Evolutionary conservation across 2,329 filamentous ascomycete species (phyloP).

Genomic region (Pyrenochaeta sp.): DNA sequence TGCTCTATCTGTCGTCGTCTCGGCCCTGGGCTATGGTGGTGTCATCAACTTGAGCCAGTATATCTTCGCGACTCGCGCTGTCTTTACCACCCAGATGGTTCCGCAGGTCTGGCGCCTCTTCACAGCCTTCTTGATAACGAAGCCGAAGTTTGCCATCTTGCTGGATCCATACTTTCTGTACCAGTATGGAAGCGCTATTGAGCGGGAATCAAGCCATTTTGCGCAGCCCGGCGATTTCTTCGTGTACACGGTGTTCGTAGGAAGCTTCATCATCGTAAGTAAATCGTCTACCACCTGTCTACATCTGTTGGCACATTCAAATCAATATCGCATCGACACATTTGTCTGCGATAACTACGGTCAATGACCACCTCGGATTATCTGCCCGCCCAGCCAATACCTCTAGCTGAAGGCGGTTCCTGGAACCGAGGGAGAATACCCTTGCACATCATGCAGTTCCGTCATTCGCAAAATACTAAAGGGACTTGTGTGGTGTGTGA

Average conservation of each 20-base stretch:
- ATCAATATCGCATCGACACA: slow-evolving; percentile 27
- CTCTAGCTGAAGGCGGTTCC: slow-evolving; percentile 63
- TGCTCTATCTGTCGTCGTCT: slow-evolving; percentile 69
- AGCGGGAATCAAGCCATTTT: slow-evolving; percentile 76
- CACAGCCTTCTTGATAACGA: slow-evolving; percentile 68
- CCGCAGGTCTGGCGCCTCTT: slow-evolving; percentile 69
- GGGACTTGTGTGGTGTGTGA: slow-evolving; percentile 57
- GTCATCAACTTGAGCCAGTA: slow-evolving; percentile 63
- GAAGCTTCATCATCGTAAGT: slow-evolving; percentile 80
- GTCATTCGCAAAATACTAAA: slow-evolving; percentile 61
- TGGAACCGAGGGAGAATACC: slow-evolving; percentile 64
- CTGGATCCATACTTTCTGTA: slow-evolving; percentile 83
- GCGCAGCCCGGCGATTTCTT: slow-evolving; percentile 78
- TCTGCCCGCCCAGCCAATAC: slow-evolving; percentile 61
- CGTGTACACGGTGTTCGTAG: slow-evolving; percentile 80
- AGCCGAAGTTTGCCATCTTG: slow-evolving; percentile 65
- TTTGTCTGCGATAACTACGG: slow-evolving; percentile 25
- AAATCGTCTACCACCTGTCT: slow-evolving; percentile 35
- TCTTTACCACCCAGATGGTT: slow-evolving; percentile 63
- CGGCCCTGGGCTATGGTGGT: slow-evolving; percentile 67
- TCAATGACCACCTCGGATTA: slow-evolving; percentile 64
- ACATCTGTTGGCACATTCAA: slow-evolving; percentile 20
- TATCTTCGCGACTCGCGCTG: slow-evolving; percentile 61
- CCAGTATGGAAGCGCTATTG: slow-evolving; percentile 78
- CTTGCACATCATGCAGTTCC: slow-evolving; percentile 57